Base-by-base conservation (phyloP, 2,329 filamentous ascomycete genomes). In the Diaporthe velutina region DNA sequence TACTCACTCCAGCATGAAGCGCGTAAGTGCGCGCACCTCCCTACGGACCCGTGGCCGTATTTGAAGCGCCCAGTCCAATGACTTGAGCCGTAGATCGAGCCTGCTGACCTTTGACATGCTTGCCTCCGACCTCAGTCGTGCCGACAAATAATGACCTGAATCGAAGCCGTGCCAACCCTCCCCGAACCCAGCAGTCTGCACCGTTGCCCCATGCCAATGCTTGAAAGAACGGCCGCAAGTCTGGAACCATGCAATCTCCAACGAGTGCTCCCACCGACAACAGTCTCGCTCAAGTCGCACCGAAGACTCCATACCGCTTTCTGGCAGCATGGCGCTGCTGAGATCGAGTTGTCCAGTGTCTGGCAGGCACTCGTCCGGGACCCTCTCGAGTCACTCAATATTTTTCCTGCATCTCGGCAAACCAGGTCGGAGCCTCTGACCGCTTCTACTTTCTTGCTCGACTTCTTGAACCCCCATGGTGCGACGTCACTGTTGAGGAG, bases 191-290 rank as follows among this genome's bases (percentile, higher is more conserved):
- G 25, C 68, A 66, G 61, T 58, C 70, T 66, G 64, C 70, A 60
- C 74, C 68, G 58, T 73, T 61, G 71, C 74, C 76, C 77, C 61
- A 79, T 80, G 79, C 85, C 83, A 82, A 90, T 91, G 88, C 87
- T 91, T 79, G 89, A 91, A 85, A 87, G 88, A 86, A 89, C 89
- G 73, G 88, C 88, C 54, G 86, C 86, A 76, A 86, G 84, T 81
- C 82, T 91, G 82, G 89, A 91, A 86, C 86, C 88, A 82, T 87
- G 88, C 84, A 85, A 85, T 78, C 83, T 90, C 80, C 87, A 88
- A 81, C 85, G 88, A 82, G 85, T 89, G 76, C 83, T 90, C 73
- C 85, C 86, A 50, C 79, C 83, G 58, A 79, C 82, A 60, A 80
- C 83, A 28, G 78, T 79, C 70, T 80, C 82, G 64, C 78, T 86